A percentile compares a stretch with the other conserved stretches of the same genome.
phyloP scores from a whole-genome alignment of 2,329 filamentous ascomycete genomes.

The Aspergillus aculeatus region DNA sequence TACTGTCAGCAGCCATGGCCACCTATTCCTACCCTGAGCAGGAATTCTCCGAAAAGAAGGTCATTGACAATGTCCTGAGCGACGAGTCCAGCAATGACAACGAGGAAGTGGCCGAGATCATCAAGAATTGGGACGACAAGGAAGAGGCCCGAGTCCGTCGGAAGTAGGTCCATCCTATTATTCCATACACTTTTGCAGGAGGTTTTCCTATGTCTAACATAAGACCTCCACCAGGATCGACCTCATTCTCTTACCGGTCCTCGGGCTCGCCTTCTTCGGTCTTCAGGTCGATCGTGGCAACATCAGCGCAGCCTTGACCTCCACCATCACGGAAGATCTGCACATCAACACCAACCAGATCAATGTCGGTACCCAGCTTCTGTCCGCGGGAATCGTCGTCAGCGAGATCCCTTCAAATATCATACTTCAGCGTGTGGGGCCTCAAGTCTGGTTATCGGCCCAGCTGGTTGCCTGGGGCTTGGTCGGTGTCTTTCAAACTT shows the following conservation, averaged over 20 bases:
- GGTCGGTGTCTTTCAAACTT: conserved; percentile 57
- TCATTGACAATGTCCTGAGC: neutral
- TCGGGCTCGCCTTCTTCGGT: conserved; percentile 53
- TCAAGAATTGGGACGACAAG: conserved; percentile 27
- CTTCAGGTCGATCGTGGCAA: conserved; percentile 47
- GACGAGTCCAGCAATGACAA: conserved; percentile 4
- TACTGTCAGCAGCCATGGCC: neutral
- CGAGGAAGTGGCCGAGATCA: conserved; percentile 14
- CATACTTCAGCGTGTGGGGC: conserved; percentile 53
- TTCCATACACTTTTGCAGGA: neutral
- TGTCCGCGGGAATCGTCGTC: conserved; percentile 53
- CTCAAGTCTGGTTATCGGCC: conserved; percentile 53
- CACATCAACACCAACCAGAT: conserved; percentile 52
- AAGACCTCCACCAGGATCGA: conserved; percentile 27
- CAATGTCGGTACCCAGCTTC: conserved; percentile 55
- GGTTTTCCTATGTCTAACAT: conserved; percentile 22
- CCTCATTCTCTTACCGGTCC: conserved; percentile 30
- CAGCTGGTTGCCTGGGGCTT: conserved; percentile 56
- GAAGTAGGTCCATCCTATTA: conserved; percentile 21
- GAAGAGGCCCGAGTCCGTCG: conserved; percentile 26
- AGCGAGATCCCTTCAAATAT: conserved; percentile 53
- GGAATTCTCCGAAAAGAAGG: neutral
- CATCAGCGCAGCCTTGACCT: conserved; percentile 54
- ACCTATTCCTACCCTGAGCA: neutral
- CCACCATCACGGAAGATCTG: conserved; percentile 53